Percentiles rank a stretch among this genome's conserved stretches.
Evolutionary conservation across 768 basidiomycete species (phyloP).

Genomic region (Mycena haematopus): DNA sequence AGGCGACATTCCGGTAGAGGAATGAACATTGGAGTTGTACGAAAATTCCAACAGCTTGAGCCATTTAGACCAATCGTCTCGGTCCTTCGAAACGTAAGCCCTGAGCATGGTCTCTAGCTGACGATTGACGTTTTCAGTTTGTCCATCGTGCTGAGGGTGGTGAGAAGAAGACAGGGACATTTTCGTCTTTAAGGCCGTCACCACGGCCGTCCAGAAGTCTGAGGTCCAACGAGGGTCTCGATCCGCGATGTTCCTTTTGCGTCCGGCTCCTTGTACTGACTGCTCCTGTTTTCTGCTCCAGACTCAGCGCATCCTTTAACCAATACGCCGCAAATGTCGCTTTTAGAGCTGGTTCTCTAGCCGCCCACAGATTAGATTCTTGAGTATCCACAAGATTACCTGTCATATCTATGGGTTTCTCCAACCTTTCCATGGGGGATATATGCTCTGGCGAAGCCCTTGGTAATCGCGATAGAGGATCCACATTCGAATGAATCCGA

Average conservation of each 20-base stretch:
- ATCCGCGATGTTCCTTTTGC: no score
- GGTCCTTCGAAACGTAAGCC: not conserved
- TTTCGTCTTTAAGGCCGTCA: not conserved
- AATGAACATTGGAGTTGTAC: slow-evolving; percentile 9
- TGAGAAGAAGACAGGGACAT: no score
- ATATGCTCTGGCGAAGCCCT: not conserved
- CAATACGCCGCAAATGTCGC: no score
- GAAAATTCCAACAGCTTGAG: not conserved
- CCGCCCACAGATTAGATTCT: not conserved
- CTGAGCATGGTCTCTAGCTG: not conserved
- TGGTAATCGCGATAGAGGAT: not conserved
- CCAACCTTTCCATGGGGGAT: not conserved
- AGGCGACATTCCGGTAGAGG: slow-evolving; percentile 27
- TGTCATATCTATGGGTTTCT: not conserved
- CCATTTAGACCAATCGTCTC: not conserved
- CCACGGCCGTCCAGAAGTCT: not conserved
- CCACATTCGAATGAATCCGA: not conserved
- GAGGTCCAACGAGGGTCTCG: slow-evolving; percentile 2
- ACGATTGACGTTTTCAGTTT: no score
- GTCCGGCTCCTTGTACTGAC: no score
- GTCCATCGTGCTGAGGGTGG: no score
- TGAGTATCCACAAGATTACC: not conserved
- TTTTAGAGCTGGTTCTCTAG: no score
- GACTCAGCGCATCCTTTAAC: no score
- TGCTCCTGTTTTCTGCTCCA: no score